These are phyloP conservation scores for Phalaenopsis hybrid DNA, from an alignment of 116 monocot genomes.

Conservation along the genomic window DNA sequence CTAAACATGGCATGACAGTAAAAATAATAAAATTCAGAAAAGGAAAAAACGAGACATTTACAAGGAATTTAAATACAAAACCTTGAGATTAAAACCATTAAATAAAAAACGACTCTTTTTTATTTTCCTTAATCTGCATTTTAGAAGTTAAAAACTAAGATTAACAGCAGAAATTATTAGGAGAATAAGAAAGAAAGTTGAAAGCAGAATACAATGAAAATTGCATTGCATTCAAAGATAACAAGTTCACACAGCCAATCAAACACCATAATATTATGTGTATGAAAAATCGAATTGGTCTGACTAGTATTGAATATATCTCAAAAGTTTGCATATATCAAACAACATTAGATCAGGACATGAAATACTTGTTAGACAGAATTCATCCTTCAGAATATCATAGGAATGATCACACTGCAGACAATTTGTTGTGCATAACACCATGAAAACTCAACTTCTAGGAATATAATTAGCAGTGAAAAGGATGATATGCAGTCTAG, in stretches of 20 bases:
- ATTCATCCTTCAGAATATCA: neutral
- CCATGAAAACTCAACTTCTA: too few relatives aligned
- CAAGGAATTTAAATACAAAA: neutral
- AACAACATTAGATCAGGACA: neutral
- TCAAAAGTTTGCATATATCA: neutral
- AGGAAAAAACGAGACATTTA: neutral
- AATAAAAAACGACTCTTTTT: neutral
- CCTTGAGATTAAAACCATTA: neutral
- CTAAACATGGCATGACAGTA: conserved; percentile 34
- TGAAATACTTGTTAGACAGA: neutral
- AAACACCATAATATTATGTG: neutral
- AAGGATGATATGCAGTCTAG: too few relatives aligned
- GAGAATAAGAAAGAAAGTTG: neutral
- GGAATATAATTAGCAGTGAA: too few relatives aligned
- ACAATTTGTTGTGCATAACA: too few relatives aligned
- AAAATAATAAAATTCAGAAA: neutral
- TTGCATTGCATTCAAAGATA: neutral
- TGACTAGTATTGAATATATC: neutral
- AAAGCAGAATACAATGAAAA: neutral
- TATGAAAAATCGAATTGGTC: neutral
- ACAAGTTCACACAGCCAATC: neutral
- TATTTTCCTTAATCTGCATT: neutral
- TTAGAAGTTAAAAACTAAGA: neutral
- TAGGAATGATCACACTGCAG: too few relatives aligned
- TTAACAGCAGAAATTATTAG: neutral